Evolutionary conservation across 2,329 filamentous ascomycete species (phyloP).

Genomic region (Lecanoromycetidae sp.): DNA sequence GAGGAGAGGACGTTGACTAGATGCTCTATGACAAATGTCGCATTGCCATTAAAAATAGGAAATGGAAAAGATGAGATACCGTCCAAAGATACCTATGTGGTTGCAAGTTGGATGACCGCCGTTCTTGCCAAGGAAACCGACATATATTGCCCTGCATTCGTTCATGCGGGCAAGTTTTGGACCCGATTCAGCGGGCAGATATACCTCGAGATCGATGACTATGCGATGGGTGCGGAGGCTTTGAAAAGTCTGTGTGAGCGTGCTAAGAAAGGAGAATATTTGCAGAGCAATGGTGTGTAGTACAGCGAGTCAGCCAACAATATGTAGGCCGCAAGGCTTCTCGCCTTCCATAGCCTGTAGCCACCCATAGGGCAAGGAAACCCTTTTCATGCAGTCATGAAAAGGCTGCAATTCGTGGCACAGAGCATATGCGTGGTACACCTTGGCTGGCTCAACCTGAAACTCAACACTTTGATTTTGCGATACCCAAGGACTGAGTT

Average conservation of each 20-base stretch:
- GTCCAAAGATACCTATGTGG: constrained; percentile 29
- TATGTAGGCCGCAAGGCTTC: no score
- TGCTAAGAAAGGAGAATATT: constrained; percentile 9
- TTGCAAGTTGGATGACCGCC: constrained; percentile 42
- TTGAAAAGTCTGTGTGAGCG: constrained; percentile 45
- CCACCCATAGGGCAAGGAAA: no score
- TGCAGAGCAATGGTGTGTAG: neutral
- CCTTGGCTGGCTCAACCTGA: no score
- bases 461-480: no score
- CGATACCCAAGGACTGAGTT: no score
- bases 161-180: constrained; percentile 55
- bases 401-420: no score
- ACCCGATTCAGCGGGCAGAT: constrained; percentile 66
- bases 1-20: constrained; percentile 46
- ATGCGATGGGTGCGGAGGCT: constrained; percentile 52
- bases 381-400: no score
- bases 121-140: constrained; percentile 47
- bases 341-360: no score
- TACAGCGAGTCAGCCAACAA: neutral
- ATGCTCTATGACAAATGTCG: constrained; percentile 62
- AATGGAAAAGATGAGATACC: constrained; percentile 26
- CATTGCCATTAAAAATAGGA: constrained; percentile 49
- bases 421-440: no score
- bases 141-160: constrained; percentile 57
- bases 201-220: constrained; percentile 70